Conservation (phyloP, 768 basidiomycete genomes). For the Mycena indigotica region DNA sequence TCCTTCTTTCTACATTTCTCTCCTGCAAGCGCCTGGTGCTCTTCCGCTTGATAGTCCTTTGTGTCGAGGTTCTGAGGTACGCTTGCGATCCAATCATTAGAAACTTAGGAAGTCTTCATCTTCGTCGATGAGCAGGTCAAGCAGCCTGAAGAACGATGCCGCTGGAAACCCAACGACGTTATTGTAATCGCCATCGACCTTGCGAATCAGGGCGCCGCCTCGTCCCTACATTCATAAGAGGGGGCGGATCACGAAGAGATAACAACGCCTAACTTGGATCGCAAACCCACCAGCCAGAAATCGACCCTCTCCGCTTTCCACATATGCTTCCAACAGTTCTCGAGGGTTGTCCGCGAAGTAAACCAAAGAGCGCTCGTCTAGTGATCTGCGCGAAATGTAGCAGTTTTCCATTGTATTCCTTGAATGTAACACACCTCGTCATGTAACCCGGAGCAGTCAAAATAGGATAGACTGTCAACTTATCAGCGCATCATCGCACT, state of each 20-base stretch:
- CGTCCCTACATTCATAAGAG: constrained; percentile 54
- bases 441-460: constrained; percentile 75
- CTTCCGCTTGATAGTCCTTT: constrained; percentile 4
- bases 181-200: constrained; percentile 86
- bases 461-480: constrained; percentile 66
- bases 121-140: constrained; percentile 72
- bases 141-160: constrained; percentile 76
- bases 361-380: constrained; percentile 82
- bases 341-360: constrained; percentile 68
- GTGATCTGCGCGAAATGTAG: constrained; percentile 50
- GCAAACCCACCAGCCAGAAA: constrained; percentile 95
- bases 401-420: neutral
- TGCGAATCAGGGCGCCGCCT: constrained; percentile 79
- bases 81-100: too few species aligned
- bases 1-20: constrained; percentile 8
- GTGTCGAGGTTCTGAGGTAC: neutral
- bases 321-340: constrained; percentile 74
- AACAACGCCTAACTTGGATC: constrained; percentile 64
- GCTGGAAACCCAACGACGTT: constrained; percentile 94
- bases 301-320: constrained; percentile 79
- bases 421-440: constrained; percentile 52
- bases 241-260: neutral
- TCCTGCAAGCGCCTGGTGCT: constrained; percentile 9
- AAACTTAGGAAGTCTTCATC: constrained; percentile 71
- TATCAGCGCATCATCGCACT: neutral